Conservation (phyloP, 2,329 filamentous ascomycete genomes). For the Aspergillus pseudoviridinutans region DNA sequence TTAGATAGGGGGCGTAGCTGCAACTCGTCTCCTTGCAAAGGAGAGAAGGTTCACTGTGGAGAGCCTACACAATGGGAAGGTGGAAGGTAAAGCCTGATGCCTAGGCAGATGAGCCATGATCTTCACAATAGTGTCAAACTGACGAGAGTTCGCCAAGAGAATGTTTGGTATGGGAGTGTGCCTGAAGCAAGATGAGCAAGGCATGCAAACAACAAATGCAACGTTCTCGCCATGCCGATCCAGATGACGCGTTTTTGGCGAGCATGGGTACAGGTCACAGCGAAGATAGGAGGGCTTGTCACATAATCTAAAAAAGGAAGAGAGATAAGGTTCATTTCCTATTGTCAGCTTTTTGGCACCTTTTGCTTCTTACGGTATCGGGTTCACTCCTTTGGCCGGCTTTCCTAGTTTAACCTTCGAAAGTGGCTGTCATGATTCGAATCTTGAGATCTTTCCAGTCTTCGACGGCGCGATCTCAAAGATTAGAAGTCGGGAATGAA, state of each 20-base stretch:
- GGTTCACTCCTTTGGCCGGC: neutral
- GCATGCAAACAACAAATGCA: neutral
- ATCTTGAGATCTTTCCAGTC: neutral
- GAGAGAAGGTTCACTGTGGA: constrained; percentile 4
- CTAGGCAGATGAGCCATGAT: constrained; percentile 17
- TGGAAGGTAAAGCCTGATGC: constrained; percentile 17
- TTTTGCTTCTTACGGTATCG: neutral
- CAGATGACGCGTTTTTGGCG: neutral
- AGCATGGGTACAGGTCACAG: neutral
- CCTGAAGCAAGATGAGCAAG: neutral
- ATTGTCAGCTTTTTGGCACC: neutral
- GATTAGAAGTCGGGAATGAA: neutral
- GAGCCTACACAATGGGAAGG: constrained; percentile 1
- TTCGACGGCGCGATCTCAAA: neutral
- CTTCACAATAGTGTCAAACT: constrained; percentile 4
- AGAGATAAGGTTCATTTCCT: neutral
- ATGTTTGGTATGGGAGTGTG: neutral
- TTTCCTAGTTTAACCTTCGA: neutral
- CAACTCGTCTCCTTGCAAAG: constrained; percentile 1
- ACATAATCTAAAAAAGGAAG: neutral
- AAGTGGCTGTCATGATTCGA: neutral
- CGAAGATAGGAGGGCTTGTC: neutral
- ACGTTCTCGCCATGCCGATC: neutral
- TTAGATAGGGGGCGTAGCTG: constrained; percentile 8
- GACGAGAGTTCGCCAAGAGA: constrained; percentile 13